Evolutionary conservation across 176 grass and related monocot genomes (phyloP).

Genomic region (Rhynchospora tenuis): DNA sequence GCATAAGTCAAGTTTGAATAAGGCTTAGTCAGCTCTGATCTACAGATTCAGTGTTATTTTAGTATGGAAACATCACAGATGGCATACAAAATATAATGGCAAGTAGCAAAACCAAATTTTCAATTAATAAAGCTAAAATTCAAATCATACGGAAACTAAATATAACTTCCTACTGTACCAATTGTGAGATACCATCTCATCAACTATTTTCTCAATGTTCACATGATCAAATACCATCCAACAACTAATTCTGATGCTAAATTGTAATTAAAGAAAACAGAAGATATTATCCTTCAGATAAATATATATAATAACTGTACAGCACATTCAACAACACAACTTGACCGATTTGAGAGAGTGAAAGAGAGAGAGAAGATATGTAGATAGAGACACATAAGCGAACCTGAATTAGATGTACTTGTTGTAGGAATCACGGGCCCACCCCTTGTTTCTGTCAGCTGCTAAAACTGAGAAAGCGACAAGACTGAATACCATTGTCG

Average conservation of each 20-base stretch:
- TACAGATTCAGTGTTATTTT: neutral
- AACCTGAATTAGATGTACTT: slow-evolving; percentile 77
- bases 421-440: slow-evolving; percentile 72
- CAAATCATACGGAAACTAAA: neutral
- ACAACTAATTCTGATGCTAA: too few relatives aligned
- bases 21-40: neutral
- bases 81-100: neutral
- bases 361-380: neutral
- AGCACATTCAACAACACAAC: neutral
- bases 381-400: neutral
- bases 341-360: neutral
- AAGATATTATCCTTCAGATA: too few relatives aligned
- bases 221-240: too few relatives aligned
- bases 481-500: slow-evolving; percentile 57
- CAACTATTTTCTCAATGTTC: too few relatives aligned
- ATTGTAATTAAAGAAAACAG: too few relatives aligned
- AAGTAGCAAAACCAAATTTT: neutral
- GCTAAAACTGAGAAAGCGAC: slow-evolving; percentile 67
- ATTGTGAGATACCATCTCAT: too few relatives aligned
- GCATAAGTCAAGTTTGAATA: neutral
- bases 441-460: slow-evolving; percentile 68
- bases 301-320: too few relatives aligned
- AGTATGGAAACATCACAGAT: neutral
- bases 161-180: too few relatives aligned
- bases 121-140: neutral